These are phyloP conservation scores for Boletellus ananas DNA, from an alignment of 768 basidiomycete genomes.

Conservation along the genomic window DNA sequence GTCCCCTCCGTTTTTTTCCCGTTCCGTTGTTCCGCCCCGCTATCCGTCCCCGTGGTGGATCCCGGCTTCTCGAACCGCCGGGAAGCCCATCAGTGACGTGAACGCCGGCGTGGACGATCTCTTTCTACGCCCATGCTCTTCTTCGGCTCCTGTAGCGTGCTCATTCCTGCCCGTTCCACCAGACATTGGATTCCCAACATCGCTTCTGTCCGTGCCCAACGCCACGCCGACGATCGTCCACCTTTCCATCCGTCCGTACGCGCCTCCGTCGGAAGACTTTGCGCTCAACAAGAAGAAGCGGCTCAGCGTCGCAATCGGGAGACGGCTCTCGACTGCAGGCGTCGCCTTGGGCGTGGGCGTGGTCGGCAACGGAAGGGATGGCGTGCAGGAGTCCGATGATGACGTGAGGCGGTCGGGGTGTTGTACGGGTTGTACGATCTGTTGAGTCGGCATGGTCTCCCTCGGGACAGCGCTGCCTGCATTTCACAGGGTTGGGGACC, in stretches of 20 bases:
- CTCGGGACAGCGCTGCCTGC: no score
- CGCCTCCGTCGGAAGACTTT: constrained; percentile 47
- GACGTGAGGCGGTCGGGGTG: constrained; percentile 27
- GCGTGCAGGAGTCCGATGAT: constrained; percentile 9
- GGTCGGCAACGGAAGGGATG: neutral
- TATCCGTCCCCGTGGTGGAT: neutral
- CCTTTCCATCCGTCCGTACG: constrained; percentile 63
- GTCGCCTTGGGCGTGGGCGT: constrained; percentile 8
- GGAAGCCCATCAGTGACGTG: neutral
- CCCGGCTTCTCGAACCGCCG: neutral
- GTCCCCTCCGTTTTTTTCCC: neutral
- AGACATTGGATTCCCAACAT: constrained; percentile 33
- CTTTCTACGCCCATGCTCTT: neutral
- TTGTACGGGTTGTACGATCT: constrained; percentile 39
- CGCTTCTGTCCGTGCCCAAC: constrained; percentile 28
- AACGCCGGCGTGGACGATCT: neutral
- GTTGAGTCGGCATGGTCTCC: constrained; percentile 18
- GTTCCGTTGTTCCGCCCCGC: neutral
- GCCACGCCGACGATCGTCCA: constrained; percentile 63
- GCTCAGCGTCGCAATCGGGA: constrained; percentile 25
- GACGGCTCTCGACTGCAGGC: constrained; percentile 19
- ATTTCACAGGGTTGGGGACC: neutral
- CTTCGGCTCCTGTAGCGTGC: neutral
- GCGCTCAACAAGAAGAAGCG: constrained; percentile 54
- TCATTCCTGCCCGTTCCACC: constrained; percentile 7